A percentile compares a stretch with the other conserved stretches of the same genome.
Conservation (phyloP, 352 stramenopile genomes). For the Pythium insidiosum region DNA sequence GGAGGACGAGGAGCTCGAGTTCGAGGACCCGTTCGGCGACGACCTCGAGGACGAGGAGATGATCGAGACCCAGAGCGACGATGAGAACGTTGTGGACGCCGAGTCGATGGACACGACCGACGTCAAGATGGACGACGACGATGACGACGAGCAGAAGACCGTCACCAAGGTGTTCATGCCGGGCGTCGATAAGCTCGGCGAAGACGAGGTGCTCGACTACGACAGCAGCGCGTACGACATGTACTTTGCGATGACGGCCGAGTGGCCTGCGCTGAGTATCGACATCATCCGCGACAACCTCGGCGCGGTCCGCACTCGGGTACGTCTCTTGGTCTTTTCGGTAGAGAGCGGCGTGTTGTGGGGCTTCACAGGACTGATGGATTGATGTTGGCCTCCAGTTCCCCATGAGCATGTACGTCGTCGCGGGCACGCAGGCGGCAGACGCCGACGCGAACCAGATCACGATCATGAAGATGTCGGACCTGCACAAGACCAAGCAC, state of each 20-base stretch:
- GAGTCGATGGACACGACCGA: conserved; percentile 38
- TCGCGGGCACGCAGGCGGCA: conserved; percentile 94
- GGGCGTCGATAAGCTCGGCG: conserved; percentile 81
- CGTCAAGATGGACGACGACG: conserved; percentile 57
- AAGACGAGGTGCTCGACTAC: conserved; percentile 97
- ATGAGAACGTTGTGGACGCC: conserved; percentile 55
- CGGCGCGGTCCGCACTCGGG: conserved; percentile 85
- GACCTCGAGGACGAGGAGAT: conserved; percentile 89
- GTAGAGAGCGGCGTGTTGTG: too few relatives aligned
- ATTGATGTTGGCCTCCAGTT: too few relatives aligned
- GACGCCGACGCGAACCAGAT: conserved; percentile 93
- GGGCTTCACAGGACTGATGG: too few relatives aligned
- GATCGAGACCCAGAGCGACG: conserved; percentile 71
- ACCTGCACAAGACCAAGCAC: conserved; percentile 93
- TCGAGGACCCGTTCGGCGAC: conserved; percentile 86
- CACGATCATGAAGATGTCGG: conserved; percentile 97
- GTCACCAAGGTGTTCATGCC: conserved; percentile 93
- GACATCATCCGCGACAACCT: conserved; percentile 96
- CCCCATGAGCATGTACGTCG: conserved; percentile 94
- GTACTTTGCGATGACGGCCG: conserved; percentile 97
- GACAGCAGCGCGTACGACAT: conserved; percentile 99
- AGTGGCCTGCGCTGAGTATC: conserved; percentile 98
- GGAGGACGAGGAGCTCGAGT: conserved; percentile 69
- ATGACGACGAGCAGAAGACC: conserved; percentile 42
- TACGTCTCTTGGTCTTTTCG: too few relatives aligned